These are phyloP conservation scores for Saccharomyces hybrid DNA, from an alignment of 1,139 yeast species.

Conservation along the genomic window DNA sequence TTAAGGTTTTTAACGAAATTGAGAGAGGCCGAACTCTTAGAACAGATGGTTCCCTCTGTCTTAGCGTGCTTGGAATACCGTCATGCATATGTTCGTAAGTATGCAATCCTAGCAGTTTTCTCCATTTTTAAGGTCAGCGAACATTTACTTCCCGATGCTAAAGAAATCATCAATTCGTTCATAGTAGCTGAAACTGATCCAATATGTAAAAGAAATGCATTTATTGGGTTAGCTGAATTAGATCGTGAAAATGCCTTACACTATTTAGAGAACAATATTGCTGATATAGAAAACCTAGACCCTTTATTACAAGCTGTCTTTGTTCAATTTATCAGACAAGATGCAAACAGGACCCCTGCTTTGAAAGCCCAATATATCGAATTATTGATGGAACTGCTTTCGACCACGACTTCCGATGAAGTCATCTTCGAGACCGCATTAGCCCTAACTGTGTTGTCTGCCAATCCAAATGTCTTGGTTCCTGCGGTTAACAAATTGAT, in stretches of 20 bases:
- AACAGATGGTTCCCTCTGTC: conserved; percentile 90
- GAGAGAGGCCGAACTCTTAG: conserved; percentile 87
- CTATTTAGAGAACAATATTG: conserved; percentile 66
- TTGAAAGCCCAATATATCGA: conserved; percentile 66
- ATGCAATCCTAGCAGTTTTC: conserved; percentile 86
- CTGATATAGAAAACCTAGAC: conserved; percentile 61
- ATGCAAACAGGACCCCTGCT: conserved; percentile 56
- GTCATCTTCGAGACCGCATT: conserved; percentile 90
- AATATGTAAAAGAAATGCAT: conserved; percentile 93
- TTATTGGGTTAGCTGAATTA: conserved; percentile 74
- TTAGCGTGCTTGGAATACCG: conserved; percentile 90
- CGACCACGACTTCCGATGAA: conserved; percentile 58
- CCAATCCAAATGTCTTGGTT: conserved; percentile 57
- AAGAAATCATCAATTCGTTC: conserved; percentile 68
- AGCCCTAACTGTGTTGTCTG: conserved; percentile 67
- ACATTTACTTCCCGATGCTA: conserved; percentile 90
- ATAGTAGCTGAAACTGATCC: conserved; percentile 81
- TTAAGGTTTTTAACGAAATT: conserved; percentile 84
- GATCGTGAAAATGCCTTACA: conserved; percentile 79
- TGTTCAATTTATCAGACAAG: conserved; percentile 84
- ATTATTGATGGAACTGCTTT: conserved; percentile 65
- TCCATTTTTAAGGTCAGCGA: conserved; percentile 77
- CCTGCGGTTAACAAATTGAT: conserved; percentile 79
- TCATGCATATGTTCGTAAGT: conserved; percentile 95
- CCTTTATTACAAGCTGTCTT: conserved; percentile 82